Conservation (phyloP, 805 yeast species). For the Kuraishia cidri region DNA sequence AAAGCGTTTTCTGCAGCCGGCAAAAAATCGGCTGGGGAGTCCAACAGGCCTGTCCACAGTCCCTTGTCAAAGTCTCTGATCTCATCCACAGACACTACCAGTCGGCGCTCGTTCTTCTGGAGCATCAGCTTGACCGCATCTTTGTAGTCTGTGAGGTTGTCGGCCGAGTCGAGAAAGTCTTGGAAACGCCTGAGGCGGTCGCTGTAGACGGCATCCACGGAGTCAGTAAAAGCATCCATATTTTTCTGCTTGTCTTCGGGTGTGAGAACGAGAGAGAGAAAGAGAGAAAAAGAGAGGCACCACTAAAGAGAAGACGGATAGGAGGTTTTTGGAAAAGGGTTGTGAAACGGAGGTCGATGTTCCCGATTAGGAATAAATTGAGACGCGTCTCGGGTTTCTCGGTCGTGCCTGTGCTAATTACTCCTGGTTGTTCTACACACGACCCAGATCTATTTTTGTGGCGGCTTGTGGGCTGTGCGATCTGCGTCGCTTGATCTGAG, state of each 20-base stretch:
- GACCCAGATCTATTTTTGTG: too few relatives aligned
- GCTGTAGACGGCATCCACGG: slow-evolving; percentile 35
- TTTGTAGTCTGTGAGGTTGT: slow-evolving; percentile 50
- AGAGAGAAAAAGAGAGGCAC: not conserved
- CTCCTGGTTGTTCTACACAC: too few relatives aligned
- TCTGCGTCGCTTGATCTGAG: too few relatives aligned
- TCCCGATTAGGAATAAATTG: too few relatives aligned
- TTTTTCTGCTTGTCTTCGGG: too few relatives aligned
- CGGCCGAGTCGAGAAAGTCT: slow-evolving; percentile 63
- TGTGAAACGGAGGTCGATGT: too few relatives aligned
- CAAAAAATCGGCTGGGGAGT: slow-evolving; percentile 72
- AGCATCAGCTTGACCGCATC: slow-evolving; percentile 70
- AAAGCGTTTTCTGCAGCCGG: slow-evolving; percentile 89
- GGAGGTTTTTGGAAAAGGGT: not conserved
- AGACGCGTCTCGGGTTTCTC: too few relatives aligned
- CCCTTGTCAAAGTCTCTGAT: slow-evolving; percentile 73
- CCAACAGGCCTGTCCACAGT: slow-evolving; percentile 69
- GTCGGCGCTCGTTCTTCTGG: slow-evolving; percentile 52
- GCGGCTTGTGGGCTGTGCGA: too few relatives aligned
- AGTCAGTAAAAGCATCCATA: slow-evolving; percentile 1
- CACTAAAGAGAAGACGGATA: not conserved
- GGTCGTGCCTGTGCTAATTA: too few relatives aligned
- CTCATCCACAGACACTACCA: slow-evolving; percentile 77
- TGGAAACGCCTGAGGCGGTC: slow-evolving; percentile 86
- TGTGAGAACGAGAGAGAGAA: too few relatives aligned